Base-by-base conservation (phyloP, 2,329 filamentous ascomycete species). In the Aspergillus thermomutatus region DNA sequence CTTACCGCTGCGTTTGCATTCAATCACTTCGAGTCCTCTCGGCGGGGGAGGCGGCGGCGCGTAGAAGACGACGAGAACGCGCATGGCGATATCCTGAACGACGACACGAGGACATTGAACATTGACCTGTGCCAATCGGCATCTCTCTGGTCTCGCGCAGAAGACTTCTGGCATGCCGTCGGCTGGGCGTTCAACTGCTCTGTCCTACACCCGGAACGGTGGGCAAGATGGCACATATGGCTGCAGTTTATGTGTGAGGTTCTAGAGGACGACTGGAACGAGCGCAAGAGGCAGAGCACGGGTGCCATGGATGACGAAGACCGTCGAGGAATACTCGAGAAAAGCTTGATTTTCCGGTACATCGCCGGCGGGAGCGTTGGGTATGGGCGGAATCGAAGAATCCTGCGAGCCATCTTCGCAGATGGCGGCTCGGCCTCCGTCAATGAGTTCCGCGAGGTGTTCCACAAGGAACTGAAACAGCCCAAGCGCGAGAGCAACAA, bases 151-250 rank as follows among this genome's bases (percentile, higher is more conserved):
- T 78, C 77, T 17, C 83, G 84, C n/a, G 90, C 88, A 0, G 86
- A 90, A 59, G 91, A 96, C 69, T 95, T 97, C 66, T 99, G 94
- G 91, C 83, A 87, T 45, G 84, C 90, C 0, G 82, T 94, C 0
- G 94, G 93, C 3, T 97, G 94, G 94, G 89, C 90, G 0, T 92
- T 97, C 72, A 94, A 93, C 69, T 97, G 93, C 76, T 92, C 91
- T 52, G 82, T 89, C 1, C 72, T 83, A 31, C 81, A 93, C 64
- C 86, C 86, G 1, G 81, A 83, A 43, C 83, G 93, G 21, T 97
- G 94, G 93, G 82, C 80, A 50, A 83, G 87, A 67, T 97, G 92
- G 92, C 86, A 82, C 64, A 75, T 85, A 7, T 96, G 91, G 89
- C 78, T 97, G 14, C 83, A 87, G 34, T 87, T 89, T 59, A 88